A percentile compares a stretch with the other conserved stretches of the same genome.
Evolutionary conservation across 176 grass and related monocot species (phyloP).

Genomic region (Zoysia pacifica): DNA sequence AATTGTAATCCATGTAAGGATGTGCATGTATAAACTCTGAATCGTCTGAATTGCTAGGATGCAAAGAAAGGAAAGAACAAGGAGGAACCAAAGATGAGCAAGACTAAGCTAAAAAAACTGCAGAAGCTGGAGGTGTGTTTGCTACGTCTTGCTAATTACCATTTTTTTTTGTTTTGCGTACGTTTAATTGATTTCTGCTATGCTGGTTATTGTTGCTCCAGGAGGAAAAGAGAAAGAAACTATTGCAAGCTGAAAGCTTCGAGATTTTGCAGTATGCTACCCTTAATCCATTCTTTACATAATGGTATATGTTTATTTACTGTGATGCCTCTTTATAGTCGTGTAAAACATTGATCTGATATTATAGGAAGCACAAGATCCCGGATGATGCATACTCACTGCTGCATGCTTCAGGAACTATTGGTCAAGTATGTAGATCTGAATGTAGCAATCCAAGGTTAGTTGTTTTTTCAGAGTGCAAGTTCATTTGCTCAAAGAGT

Average conservation of each 20-base stretch:
- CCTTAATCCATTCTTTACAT: constrained; percentile 22
- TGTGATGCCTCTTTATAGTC: constrained; percentile 14
- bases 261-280: constrained; percentile 68
- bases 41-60: constrained; percentile 43
- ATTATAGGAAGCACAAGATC: constrained; percentile 77
- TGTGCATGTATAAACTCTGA: neutral
- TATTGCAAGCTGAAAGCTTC: constrained; percentile 67
- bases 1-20: neutral
- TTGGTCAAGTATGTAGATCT: constrained; percentile 66
- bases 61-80: constrained; percentile 53
- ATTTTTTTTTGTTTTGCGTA: neutral
- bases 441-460: neutral
- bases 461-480: constrained; percentile 18
- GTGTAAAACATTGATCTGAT: constrained; percentile 18
- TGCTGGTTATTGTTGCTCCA: constrained; percentile 28
- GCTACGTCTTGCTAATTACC: neutral
- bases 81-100: constrained; percentile 68
- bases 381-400: constrained; percentile 64
- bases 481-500: constrained; percentile 7
- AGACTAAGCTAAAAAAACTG: constrained; percentile 74
- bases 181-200: neutral
- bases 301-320: constrained; percentile 25
- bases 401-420: constrained; percentile 85
- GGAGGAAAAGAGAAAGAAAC: constrained; percentile 86
- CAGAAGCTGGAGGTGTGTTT: constrained; percentile 74